phyloP scores from a whole-genome alignment of 176 grass and related monocot species.

The Juncus inflexus region DNA sequence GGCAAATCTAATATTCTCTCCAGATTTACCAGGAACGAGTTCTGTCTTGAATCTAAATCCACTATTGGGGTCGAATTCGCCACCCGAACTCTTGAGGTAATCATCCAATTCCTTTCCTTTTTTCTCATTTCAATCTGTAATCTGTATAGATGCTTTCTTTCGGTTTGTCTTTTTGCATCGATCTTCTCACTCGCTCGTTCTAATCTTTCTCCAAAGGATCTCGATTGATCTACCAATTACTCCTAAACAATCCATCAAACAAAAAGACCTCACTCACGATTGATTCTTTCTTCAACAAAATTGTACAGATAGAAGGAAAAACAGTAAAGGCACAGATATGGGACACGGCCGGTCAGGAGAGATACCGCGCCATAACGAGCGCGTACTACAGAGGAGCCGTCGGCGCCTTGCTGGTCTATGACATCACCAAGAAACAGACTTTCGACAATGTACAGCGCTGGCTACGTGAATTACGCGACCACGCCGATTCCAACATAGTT shows the following conservation, averaged over 20 bases:
- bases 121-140: not conserved
- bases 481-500: conserved; percentile 74
- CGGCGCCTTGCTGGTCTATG: conserved; percentile 74
- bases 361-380: conserved; percentile 84
- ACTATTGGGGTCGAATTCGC: conserved; percentile 90
- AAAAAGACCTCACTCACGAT: not conserved
- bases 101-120: not conserved
- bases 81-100: conserved; percentile 67
- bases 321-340: conserved; percentile 87
- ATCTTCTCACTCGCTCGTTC: conserved; percentile 14
- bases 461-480: conserved; percentile 74
- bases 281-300: conserved; percentile 1
- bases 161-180: not conserved
- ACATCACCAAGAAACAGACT: conserved; percentile 71
- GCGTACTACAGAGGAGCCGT: conserved; percentile 74
- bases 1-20: conserved; percentile 89
- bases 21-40: conserved; percentile 80
- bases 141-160: not conserved
- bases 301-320: conserved; percentile 61
- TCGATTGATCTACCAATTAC: conserved; percentile 18
- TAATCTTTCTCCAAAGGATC: conserved; percentile 25
- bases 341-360: conserved; percentile 90
- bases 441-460: conserved; percentile 70
- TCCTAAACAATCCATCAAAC: not conserved
- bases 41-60: conserved; percentile 83